Evolutionary conservation across 345 rosid species (phyloP).

Genomic region (Sonneratia alba): DNA sequence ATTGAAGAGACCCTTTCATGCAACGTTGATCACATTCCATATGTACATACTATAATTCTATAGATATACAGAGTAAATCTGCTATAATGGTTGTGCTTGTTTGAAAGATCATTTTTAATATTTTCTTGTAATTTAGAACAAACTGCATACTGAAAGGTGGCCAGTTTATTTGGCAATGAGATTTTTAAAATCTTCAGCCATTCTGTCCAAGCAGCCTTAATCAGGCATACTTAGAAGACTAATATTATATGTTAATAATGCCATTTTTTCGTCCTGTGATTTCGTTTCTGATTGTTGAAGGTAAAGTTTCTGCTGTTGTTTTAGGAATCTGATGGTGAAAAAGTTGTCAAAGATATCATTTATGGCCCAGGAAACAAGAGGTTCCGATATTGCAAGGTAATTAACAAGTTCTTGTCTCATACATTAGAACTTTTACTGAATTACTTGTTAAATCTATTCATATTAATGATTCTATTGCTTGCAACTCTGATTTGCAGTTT

Average conservation of each 20-base stretch:
- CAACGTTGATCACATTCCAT: background rate
- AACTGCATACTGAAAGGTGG: background rate
- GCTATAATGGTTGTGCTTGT: background rate
- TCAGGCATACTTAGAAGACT: background rate
- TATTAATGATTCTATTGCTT: background rate
- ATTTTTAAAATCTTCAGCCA: background rate
- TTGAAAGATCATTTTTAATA: no score
- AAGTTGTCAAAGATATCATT: constrained; percentile 61
- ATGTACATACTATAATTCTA: background rate
- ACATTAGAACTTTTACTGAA: background rate
- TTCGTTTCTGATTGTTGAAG: background rate
- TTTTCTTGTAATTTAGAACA: background rate
- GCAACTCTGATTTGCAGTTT: background rate
- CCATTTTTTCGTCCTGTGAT: background rate
- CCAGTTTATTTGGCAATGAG: background rate
- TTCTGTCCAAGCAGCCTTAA: background rate
- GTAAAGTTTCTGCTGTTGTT: constrained; percentile 1
- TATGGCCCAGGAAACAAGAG: constrained; percentile 58
- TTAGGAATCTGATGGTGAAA: constrained; percentile 59
- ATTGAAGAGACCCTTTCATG: background rate
- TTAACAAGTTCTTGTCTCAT: background rate
- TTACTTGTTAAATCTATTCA: background rate
- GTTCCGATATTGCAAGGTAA: constrained; percentile 82
- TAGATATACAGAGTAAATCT: background rate
- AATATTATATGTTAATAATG: background rate